Percentiles rank a stretch among this genome's conserved stretches.
phyloP scores from a whole-genome alignment of 371 early-diverging fungal genomes.

The Rhizopus stolonifer region DNA sequence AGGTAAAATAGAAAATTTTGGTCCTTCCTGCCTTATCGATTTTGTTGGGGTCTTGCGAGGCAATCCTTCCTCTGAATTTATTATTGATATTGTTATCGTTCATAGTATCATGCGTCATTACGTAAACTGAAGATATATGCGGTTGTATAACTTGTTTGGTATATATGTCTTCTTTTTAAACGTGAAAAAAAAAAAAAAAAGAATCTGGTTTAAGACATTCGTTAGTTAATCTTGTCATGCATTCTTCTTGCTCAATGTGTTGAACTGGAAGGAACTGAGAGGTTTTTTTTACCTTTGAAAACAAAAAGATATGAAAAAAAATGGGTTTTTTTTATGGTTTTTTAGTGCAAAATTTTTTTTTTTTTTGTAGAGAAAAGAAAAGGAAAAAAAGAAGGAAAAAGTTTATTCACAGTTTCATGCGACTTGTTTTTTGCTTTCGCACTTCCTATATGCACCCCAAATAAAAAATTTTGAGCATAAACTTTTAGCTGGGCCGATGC shows the following conservation, averaged over 20 bases:
- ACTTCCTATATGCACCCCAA: too few relatives aligned
- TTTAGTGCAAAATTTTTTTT: slow-evolving; percentile 2
- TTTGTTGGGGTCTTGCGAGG: slow-evolving; percentile 42
- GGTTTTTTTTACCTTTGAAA: neutral
- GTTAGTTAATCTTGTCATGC: neutral
- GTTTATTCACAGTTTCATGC: neutral
- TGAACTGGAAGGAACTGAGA: neutral
- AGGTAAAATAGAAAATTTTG: slow-evolving; percentile 49
- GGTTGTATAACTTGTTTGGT: neutral
- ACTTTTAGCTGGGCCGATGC: too few relatives aligned
- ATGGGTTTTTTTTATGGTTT: neutral
- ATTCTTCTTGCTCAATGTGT: too few relatives aligned
- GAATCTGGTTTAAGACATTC: too few relatives aligned
- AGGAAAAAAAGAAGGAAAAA: neutral
- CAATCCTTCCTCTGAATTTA: slow-evolving; percentile 17
- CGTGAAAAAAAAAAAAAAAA: neutral
- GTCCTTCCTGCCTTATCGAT: slow-evolving; percentile 57
- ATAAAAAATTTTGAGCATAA: too few relatives aligned
- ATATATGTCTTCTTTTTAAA: neutral
- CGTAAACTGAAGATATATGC: neutral
- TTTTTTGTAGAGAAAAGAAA: neutral
- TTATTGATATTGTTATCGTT: neutral
- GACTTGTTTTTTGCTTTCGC: too few relatives aligned
- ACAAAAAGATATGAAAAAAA: neutral
- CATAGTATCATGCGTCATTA: neutral